Conservation (phyloP, 2,329 filamentous ascomycete species). For the Lomentospora prolificans region DNA sequence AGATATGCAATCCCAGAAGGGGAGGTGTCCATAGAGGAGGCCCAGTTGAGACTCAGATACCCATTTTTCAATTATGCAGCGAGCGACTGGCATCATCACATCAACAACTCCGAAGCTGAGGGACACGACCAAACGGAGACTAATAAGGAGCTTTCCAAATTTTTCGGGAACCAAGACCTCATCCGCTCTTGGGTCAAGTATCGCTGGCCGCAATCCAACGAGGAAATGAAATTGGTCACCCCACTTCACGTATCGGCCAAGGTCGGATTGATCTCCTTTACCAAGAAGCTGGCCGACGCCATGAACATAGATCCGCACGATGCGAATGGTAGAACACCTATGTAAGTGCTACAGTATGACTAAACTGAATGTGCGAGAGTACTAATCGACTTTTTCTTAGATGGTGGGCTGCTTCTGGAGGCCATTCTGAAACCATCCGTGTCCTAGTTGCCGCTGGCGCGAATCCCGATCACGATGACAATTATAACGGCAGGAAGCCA, state of each 20-base stretch:
- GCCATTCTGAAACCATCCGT: conserved; percentile 13
- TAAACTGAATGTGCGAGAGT: no score
- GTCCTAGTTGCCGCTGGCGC: conserved; percentile 17
- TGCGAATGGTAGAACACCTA: conserved; percentile 12
- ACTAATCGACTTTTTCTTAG: no score
- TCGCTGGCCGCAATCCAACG: neutral
- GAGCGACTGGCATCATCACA: conserved; percentile 21
- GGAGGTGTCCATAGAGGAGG: no score
- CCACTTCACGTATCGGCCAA: conserved; percentile 9
- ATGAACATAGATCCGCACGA: conserved; percentile 13
- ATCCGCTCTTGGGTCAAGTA: neutral
- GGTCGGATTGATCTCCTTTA: conserved; percentile 8
- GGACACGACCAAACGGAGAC: conserved; percentile 12
- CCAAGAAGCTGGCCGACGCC: conserved; percentile 12
- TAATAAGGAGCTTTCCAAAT: neutral
- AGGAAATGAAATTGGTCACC: neutral
- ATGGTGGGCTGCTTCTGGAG: conserved; percentile 17
- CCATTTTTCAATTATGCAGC: conserved; percentile 21
- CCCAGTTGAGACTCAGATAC: no score
- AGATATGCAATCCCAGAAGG: no score
- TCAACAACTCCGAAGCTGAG: conserved; percentile 13
- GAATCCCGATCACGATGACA: conserved; percentile 15
- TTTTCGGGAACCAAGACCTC: neutral
- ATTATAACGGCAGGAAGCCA: conserved; percentile 19
- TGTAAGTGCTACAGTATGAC: conserved; percentile 11